These are phyloP conservation scores for Apostasia ramifera DNA, from an alignment of 106 monocot genomes.

Conservation along the genomic window DNA sequence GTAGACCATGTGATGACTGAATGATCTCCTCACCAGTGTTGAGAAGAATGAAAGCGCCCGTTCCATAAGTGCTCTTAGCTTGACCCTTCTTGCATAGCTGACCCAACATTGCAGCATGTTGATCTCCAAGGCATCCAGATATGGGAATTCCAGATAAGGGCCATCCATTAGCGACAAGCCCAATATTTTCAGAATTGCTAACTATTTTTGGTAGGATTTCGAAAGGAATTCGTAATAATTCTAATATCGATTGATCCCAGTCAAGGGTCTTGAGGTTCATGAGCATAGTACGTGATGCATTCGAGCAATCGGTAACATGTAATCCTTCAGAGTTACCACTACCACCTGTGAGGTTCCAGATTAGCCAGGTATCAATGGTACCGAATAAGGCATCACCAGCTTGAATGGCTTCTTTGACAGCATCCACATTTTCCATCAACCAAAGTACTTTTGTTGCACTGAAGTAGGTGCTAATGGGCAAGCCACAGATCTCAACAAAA, in stretches of 20 bases:
- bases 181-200: constrained; percentile 68
- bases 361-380: constrained; percentile 86
- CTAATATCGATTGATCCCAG: constrained; percentile 78
- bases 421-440: constrained; percentile 80
- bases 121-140: constrained; percentile 85
- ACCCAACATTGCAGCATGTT: constrained; percentile 90
- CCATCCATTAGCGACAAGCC: constrained; percentile 62
- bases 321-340: constrained; percentile 24
- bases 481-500: constrained; percentile 74
- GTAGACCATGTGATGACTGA: constrained; percentile 54
- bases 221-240: constrained; percentile 46
- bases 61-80: constrained; percentile 93
- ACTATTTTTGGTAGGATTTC: constrained; percentile 78
- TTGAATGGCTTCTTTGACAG: constrained; percentile 40
- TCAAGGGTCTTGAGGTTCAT: constrained; percentile 82
- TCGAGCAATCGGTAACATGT: constrained; percentile 90
- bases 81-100: constrained; percentile 77
- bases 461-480: constrained; percentile 94
- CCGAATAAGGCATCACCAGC: constrained; percentile 78
- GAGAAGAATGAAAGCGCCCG: constrained; percentile 87
- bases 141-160: constrained; percentile 72
- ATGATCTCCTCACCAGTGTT: constrained; percentile 68
- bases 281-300: constrained; percentile 90
- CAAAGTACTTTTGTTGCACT: constrained; percentile 88
- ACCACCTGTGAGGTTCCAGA: constrained; percentile 95